Evolutionary conservation across 73 alveolate species (phyloP), one percentile per base, ranked within the genome.

Genomic region (Breviolum minutum): DNA sequence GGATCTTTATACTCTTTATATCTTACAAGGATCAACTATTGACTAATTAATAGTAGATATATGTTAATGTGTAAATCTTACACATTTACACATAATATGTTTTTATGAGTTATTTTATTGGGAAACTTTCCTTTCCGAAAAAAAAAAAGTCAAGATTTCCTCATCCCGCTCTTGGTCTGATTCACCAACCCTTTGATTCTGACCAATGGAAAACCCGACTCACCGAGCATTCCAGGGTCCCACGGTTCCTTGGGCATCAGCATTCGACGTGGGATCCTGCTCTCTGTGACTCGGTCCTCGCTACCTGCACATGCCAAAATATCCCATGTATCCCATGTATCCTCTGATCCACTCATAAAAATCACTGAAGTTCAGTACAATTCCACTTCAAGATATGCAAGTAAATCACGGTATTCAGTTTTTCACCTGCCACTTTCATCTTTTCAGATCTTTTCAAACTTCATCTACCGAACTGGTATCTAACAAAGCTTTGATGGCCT

Each of bases 241-340:
- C 13, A 12, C 40, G 60, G 27, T 76, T 90, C 96, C 96, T 90
- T 90, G 96, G 96, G 96, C 96, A 90, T 90, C 77, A 90, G 76
- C 96, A 90, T 71, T 20, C 87, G 87, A 60, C 96, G 64, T 63
- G 83, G 83, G 88, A 79, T 90, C 30, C 30, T 69, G 63, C 80
- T 32, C 27, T 13, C 64, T 22, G 60, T 29, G 40, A 17, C 60
- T 30, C 0, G 61, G 32, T 2, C 74, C 69, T 30, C 61, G 80
- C 64, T 7, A 20, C 48, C 70, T 2, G 24, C 30, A 63, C 54
- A 10, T 0, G 83, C 19, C 24, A 19, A 8, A 29, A 9, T 14
- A 19, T 64, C 9, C 27, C 19, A 27, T 22, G 0, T n/a, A 30
- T 13, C n/a, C 85, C 85, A 40, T 22, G 48, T 11, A 74, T 17